Base-by-base conservation (phyloP, 306 rosid species). In the Dicorynia guianensis region DNA sequence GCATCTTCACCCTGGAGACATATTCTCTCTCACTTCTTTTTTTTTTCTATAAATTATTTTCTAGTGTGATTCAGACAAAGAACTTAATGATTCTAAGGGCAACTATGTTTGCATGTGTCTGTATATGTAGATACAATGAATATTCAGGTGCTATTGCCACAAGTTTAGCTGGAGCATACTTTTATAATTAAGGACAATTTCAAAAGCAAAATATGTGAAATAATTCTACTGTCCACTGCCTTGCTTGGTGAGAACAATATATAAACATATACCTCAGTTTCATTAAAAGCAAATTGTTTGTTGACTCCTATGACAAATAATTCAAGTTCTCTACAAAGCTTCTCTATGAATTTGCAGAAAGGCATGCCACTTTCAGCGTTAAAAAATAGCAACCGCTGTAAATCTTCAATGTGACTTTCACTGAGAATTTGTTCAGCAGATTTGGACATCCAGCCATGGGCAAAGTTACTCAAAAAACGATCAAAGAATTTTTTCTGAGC, bases 251-350 rank as follows among this genome's bases (percentile, higher is more conserved):
- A 62, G 19, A 63, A 46, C 7, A 30, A 18, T 50, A 71, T 49
- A 60, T 13, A 71, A 70, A 67, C 19, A 58, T 54, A 40, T 89
- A 95, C 98, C 97, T 90, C 86, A 55, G 71, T 80, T 89, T 92
- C 97, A 58, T 84, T 92, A 67, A 90, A 82, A 82, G 72, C 56
- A 63, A 95, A 92, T 63, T 90, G 89, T 71, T 83, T 89, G 84
- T 67, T 73, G 77, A 95, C 84, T 77, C 84, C 89, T 47, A 77
- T 67, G 47, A 86, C 38, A 35, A 87, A 90, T 50, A 83, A 77
- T 81, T 89, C 91, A 15, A 95, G 86, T 73, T 89, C 88, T 84
- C 66, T 49, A 75, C 87, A 87, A 76, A 95, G 91, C 76, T 87
- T 85, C 67, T 87, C 92, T 61, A 89, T 56, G 30, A 87, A 92